A percentile compares a stretch with the other conserved stretches of the same genome.
phyloP scores from a whole-genome alignment of 2,329 filamentous ascomycete species.

The Aspergillus sp. region DNA sequence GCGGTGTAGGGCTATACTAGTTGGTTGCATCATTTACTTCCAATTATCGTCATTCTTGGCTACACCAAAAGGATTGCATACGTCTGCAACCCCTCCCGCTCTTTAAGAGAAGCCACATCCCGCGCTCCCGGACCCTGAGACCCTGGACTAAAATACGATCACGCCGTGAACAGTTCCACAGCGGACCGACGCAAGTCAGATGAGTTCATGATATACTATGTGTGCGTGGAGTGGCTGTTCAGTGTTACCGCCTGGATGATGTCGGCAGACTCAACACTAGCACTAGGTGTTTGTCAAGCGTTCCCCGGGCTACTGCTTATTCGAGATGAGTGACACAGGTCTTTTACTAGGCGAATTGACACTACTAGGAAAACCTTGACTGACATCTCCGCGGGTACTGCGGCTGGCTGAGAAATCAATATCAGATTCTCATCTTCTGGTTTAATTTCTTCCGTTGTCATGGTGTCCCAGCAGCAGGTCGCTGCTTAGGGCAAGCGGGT shows the following conservation, averaged over 20 bases:
- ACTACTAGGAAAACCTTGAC: neutral
- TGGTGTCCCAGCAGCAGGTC: neutral
- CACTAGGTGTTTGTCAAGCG: neutral
- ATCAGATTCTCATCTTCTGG: neutral
- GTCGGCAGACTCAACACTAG: neutral
- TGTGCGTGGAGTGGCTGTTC: neutral
- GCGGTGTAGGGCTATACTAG: neutral
- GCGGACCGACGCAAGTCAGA: neutral
- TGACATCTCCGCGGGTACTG: neutral
- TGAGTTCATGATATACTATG: neutral
- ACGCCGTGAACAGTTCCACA: neutral
- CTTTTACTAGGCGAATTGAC: neutral
- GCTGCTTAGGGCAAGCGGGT: slow-evolving; percentile 15
- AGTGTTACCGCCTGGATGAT: neutral
- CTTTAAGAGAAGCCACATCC: neutral
- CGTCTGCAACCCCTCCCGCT: neutral
- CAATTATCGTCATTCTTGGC: neutral
- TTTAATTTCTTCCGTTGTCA: neutral
- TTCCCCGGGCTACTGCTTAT: neutral
- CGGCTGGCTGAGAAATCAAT: neutral
- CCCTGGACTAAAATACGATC: slow-evolving; percentile 4
- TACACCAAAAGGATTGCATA: neutral
- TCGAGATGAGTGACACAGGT: neutral
- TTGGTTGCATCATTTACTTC: neutral
- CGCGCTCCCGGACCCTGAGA: slow-evolving; percentile 5